Conservation (phyloP, 257 asterid genomes). For the Verbena officinalis region DNA sequence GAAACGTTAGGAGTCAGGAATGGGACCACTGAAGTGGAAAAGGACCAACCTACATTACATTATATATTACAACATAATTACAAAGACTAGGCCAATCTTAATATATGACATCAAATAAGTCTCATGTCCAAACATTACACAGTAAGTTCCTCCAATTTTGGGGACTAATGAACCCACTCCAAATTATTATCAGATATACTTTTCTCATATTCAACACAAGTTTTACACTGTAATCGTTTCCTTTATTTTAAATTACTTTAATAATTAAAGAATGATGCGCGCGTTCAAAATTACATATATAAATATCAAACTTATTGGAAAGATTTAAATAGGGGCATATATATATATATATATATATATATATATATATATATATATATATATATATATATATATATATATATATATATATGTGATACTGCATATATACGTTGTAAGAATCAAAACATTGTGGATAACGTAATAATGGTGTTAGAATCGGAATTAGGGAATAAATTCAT, state of each 20-base stretch:
- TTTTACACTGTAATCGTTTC: neutral
- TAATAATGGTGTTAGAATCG: constrained; percentile 33
- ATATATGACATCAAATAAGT: neutral
- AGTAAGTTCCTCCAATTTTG: neutral
- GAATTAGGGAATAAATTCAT: constrained; percentile 24
- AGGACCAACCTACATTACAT: neutral
- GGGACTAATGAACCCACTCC: neutral
- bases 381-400: too few species aligned
- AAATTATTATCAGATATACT: neutral
- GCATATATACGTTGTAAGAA: neutral
- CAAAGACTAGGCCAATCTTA: neutral
- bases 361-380: too few species aligned
- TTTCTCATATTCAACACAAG: neutral
- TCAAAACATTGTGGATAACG: constrained; percentile 25
- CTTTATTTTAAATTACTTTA: neutral
- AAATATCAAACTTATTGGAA: neutral
- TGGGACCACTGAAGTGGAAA: neutral
- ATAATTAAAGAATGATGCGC: too few species aligned
- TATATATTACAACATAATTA: neutral
- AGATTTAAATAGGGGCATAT: constrained; percentile 9
- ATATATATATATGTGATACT: constrained; percentile 23
- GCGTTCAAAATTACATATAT: neutral
- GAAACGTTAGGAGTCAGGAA: neutral
- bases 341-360: too few species aligned
- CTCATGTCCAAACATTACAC: neutral